phyloP scores from a whole-genome alignment of 306 rosid species.

The Calophaca sinica region DNA sequence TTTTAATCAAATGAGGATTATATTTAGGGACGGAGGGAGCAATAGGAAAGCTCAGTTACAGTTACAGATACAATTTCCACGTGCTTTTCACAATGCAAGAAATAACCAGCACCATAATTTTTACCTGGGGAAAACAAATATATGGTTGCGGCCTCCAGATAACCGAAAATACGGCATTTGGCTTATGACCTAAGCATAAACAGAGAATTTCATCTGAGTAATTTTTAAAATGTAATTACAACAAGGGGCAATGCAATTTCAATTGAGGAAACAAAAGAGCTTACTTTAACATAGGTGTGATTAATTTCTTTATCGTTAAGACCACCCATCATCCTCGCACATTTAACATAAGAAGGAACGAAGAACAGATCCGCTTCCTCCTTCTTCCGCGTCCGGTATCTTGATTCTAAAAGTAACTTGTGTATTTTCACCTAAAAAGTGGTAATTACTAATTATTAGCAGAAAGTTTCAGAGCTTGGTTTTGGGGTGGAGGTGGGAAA shows the following conservation, averaged over 20 bases:
- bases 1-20: too few species aligned
- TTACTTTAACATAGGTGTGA: slow-evolving; percentile 71
- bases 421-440: slow-evolving; percentile 85
- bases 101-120: not conserved
- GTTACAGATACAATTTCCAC: not conserved
- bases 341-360: slow-evolving; percentile 87
- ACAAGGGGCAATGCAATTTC: slow-evolving; percentile 1
- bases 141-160: slow-evolving; percentile 94
- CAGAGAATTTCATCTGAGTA: slow-evolving; percentile 26
- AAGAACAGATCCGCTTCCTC: slow-evolving; percentile 94
- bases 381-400: slow-evolving; percentile 71
- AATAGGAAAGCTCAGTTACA: too few species aligned
- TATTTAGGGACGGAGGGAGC: too few species aligned
- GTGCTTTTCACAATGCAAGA: not conserved
- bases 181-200: slow-evolving; percentile 66
- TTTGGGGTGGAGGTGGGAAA: not conserved
- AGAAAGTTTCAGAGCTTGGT: not conserved
- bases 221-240: slow-evolving; percentile 23
- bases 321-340: slow-evolving; percentile 92
- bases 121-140: slow-evolving; percentile 96
- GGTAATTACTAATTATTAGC: not conserved
- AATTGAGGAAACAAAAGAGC: slow-evolving; percentile 18
- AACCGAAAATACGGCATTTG: slow-evolving; percentile 96
- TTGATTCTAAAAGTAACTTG: slow-evolving; percentile 72
- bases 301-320: slow-evolving; percentile 89